Percentiles rank a stretch among this genome's conserved stretches.
Conservation (phyloP, 208 protist species). For the Wallacemonas sp. region DNA sequence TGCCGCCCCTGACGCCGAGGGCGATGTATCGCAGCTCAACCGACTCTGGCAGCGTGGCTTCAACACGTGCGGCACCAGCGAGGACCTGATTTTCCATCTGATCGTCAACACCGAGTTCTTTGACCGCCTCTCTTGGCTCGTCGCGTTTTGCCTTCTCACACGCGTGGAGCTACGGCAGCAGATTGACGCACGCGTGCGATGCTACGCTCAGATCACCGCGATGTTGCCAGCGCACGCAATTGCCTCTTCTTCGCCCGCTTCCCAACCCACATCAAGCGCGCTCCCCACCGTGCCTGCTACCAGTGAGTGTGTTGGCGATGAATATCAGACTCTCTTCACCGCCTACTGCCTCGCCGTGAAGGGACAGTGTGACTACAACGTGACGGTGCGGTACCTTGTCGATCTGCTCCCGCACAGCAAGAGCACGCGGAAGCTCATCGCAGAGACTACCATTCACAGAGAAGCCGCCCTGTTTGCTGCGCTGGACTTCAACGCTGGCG, state of each 20-base stretch:
- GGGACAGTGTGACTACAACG: slow-evolving; percentile 69
- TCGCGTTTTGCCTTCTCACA: slow-evolving; percentile 63
- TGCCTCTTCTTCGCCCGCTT: slow-evolving; percentile 2
- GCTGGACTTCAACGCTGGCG: slow-evolving; percentile 59
- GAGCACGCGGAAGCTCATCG: slow-evolving; percentile 16
- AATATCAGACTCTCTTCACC: slow-evolving; percentile 52
- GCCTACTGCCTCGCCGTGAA: slow-evolving; percentile 72
- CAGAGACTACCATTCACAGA: slow-evolving; percentile 16
- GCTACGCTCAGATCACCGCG: background rate
- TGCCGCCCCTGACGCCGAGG: too few relatives aligned
- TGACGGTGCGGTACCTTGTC: slow-evolving; percentile 55
- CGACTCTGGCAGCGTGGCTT: slow-evolving; percentile 29
- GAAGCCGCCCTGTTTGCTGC: slow-evolving; percentile 34
- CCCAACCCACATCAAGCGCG: slow-evolving; percentile 8
- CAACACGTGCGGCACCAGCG: slow-evolving; percentile 14
- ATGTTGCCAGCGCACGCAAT: background rate
- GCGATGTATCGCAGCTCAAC: too few relatives aligned
- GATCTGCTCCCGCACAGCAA: slow-evolving; percentile 42
- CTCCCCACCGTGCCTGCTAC: too few relatives aligned
- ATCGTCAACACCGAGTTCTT: slow-evolving; percentile 48
- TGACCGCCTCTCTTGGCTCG: slow-evolving; percentile 60
- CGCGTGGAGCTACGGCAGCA: background rate
- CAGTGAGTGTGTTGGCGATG: too few relatives aligned
- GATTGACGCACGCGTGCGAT: background rate
- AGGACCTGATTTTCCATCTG: slow-evolving; percentile 65